phyloP scores from a whole-genome alignment of 352 stramenopile genomes.

The Phytophthora megakarya region DNA sequence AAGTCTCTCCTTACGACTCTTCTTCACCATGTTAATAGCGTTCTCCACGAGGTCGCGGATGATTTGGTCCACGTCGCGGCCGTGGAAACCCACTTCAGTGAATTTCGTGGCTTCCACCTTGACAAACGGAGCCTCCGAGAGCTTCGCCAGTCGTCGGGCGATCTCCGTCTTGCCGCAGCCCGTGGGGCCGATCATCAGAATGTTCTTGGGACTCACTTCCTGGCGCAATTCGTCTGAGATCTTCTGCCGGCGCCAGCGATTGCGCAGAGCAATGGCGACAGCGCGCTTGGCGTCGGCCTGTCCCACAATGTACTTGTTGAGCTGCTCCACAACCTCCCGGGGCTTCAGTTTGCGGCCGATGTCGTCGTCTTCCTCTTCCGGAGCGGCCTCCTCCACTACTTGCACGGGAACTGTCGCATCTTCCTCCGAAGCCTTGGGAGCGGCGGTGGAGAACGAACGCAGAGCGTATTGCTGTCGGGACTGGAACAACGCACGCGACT shows the following conservation, averaged over 20 bases:
- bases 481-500: slow-evolving; percentile 21
- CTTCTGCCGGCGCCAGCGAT: slow-evolving; percentile 97
- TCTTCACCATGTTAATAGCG: slow-evolving; percentile 96
- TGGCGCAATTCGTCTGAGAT: slow-evolving; percentile 91
- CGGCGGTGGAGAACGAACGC: slow-evolving; percentile 42
- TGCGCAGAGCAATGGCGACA: slow-evolving; percentile 98
- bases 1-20: slow-evolving; percentile 93
- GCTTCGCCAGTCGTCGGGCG: slow-evolving; percentile 95
- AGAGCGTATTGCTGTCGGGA: not conserved
- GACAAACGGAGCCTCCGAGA: slow-evolving; percentile 97
- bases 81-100: slow-evolving; percentile 99
- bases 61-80: slow-evolving; percentile 99
- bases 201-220: slow-evolving; percentile 99
- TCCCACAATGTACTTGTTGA: slow-evolving; percentile 98
- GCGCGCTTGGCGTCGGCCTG: slow-evolving; percentile 97
- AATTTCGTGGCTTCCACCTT: slow-evolving; percentile 99
- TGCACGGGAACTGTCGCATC: slow-evolving; percentile 31
- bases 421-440: slow-evolving; percentile 37
- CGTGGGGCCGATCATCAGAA: slow-evolving; percentile 99
- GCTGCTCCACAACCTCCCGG: slow-evolving; percentile 92
- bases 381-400: slow-evolving; percentile 37
- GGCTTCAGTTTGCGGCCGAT: slow-evolving; percentile 90
- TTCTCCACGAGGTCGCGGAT: slow-evolving; percentile 99
- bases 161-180: slow-evolving; percentile 99
- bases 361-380: slow-evolving; percentile 47